Percentiles rank a stretch among this genome's conserved stretches.
Conservation (phyloP, 208 protist species). For the Wallacemonas rigidus region DNA sequence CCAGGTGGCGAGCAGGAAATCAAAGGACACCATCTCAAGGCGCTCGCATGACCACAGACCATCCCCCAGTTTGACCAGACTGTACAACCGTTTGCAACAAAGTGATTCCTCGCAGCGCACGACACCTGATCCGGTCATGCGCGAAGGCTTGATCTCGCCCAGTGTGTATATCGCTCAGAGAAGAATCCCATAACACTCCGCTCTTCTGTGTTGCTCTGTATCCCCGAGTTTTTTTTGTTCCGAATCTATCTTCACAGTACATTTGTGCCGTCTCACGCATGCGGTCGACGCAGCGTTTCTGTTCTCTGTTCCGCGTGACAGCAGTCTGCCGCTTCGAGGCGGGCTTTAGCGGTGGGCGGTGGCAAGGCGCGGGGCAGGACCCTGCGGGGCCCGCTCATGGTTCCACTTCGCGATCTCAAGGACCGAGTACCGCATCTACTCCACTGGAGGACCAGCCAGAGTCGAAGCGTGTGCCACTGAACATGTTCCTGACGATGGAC, state of each 20-base stretch:
- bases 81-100: too few relatives aligned
- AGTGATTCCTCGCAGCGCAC: too few relatives aligned
- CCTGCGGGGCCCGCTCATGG: neutral
- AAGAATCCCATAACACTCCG: too few relatives aligned
- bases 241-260: neutral
- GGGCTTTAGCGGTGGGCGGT: neutral
- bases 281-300: neutral
- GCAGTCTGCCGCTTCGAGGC: neutral
- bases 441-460: neutral
- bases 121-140: too few relatives aligned
- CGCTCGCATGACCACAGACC: too few relatives aligned
- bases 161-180: too few relatives aligned
- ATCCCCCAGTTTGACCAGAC: too few relatives aligned
- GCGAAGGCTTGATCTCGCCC: too few relatives aligned
- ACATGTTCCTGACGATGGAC: conserved; percentile 15
- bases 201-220: too few relatives aligned
- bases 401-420: neutral
- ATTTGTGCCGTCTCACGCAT: neutral
- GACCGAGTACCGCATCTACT: neutral
- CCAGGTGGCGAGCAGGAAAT: too few relatives aligned
- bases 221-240: neutral
- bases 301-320: neutral
- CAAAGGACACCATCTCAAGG: too few relatives aligned
- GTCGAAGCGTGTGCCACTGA: conserved; percentile 12
- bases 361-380: neutral